Percentiles rank a stretch among this genome's conserved stretches.
Evolutionary conservation across 2,329 filamentous ascomycete genomes (phyloP).

Genomic region (Drechmeria coniospora): DNA sequence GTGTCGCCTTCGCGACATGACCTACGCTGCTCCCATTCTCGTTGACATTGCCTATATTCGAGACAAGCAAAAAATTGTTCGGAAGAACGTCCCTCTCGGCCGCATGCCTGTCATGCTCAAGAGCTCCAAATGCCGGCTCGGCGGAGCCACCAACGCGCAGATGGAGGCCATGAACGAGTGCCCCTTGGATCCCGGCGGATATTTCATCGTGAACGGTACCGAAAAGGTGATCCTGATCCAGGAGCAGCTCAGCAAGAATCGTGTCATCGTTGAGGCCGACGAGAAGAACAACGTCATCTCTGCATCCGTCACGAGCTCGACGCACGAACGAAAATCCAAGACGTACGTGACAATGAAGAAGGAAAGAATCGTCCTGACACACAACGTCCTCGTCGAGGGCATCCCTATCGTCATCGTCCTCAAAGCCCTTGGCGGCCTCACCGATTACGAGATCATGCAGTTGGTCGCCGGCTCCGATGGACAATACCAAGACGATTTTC

Average conservation of each 20-base stretch:
- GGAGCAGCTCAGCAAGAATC: conserved; percentile 97
- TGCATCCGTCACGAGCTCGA: conserved; percentile 93
- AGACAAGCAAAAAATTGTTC: conserved; percentile 59
- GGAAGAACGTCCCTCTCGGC: conserved; percentile 66
- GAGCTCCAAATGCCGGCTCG: conserved; percentile 82
- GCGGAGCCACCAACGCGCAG: conserved; percentile 66
- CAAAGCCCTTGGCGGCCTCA: conserved; percentile 84
- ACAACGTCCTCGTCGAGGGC: conserved; percentile 86
- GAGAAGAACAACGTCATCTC: conserved; percentile 86
- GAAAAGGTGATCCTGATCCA: conserved; percentile 98
- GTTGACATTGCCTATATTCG: conserved; percentile 86
- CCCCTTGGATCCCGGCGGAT: conserved; percentile 87
- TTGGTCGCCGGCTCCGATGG: conserved; percentile 79
- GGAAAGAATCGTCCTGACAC: conserved; percentile 72
- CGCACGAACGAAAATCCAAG: conserved; percentile 94
- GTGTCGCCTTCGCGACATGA: conserved; percentile 90
- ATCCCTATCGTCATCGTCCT: conserved; percentile 90
- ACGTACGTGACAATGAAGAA: conserved; percentile 93
- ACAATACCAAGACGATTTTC: conserved; percentile 85
- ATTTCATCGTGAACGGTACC: conserved; percentile 94
- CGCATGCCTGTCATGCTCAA: conserved; percentile 94
- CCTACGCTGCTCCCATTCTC: conserved; percentile 88
- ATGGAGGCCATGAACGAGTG: conserved; percentile 94
- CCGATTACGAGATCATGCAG: conserved; percentile 87
- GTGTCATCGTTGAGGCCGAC: conserved; percentile 90